These are phyloP conservation scores for Arthrinium phaeospermum DNA, from an alignment of 2,329 filamentous ascomycete species.

Conservation along the genomic window DNA sequence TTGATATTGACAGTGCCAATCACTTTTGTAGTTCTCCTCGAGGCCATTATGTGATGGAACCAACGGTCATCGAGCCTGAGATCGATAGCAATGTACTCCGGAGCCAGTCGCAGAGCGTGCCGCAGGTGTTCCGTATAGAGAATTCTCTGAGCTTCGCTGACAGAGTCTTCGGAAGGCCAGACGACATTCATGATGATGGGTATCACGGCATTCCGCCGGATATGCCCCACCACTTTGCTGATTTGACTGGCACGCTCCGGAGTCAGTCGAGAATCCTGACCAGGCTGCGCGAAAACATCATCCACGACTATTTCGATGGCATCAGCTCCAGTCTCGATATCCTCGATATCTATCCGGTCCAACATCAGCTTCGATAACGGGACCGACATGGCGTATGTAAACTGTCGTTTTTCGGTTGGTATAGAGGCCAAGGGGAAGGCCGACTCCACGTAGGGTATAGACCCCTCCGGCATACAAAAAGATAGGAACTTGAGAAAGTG, in stretches of 20 bases:
- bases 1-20: slow-evolving; percentile 61
- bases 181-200: slow-evolving; percentile 62
- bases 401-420: slow-evolving; percentile 63
- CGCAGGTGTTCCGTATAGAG: slow-evolving; percentile 62
- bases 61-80: slow-evolving; percentile 59
- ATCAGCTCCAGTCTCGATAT: slow-evolving; percentile 69
- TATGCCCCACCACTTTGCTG: slow-evolving; percentile 62
- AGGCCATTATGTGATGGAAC: slow-evolving; percentile 55
- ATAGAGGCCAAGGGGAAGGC: slow-evolving; percentile 70
- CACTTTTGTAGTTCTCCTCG: slow-evolving; percentile 63
- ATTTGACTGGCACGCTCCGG: slow-evolving; percentile 53
- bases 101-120: slow-evolving; percentile 65
- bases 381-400: slow-evolving; percentile 71
- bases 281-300: slow-evolving; percentile 33
- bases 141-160: slow-evolving; percentile 32
- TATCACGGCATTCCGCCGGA: slow-evolving; percentile 67
- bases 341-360: slow-evolving; percentile 63
- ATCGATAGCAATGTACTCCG: slow-evolving; percentile 69
- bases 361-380: slow-evolving; percentile 62
- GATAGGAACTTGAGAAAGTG: slow-evolving; percentile 74
- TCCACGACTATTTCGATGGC: slow-evolving; percentile 68
- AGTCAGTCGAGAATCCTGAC: slow-evolving; percentile 24
- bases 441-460: slow-evolving; percentile 64
- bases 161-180: slow-evolving; percentile 36
- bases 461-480: slow-evolving; percentile 59